Conservation (phyloP, 2,329 filamentous ascomycete genomes). For the Paracoccidioides brasiliensis region DNA sequence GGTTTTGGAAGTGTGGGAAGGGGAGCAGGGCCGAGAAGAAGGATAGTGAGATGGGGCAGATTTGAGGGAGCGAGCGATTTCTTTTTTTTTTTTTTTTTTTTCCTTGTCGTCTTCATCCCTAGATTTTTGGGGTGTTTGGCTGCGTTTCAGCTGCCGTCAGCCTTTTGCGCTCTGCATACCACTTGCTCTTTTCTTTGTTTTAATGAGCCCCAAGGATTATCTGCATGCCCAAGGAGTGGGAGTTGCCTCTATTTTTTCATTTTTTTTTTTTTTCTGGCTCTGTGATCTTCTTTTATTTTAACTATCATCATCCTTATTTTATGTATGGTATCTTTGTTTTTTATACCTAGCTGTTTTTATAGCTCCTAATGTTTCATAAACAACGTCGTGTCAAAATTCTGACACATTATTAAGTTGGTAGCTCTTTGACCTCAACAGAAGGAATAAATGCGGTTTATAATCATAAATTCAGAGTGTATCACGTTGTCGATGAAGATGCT, state of each 20-base stretch:
- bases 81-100: not conserved
- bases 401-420: not conserved
- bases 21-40: slow-evolving; percentile 14
- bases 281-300: slow-evolving; percentile 2
- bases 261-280: not conserved
- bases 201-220: not conserved
- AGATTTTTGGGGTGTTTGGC: not conserved
- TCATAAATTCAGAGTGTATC: no score
- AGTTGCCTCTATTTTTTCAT: slow-evolving; percentile 1
- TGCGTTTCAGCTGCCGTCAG: not conserved
- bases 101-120: slow-evolving; percentile 4
- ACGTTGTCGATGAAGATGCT: no score
- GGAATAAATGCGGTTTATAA: no score
- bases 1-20: slow-evolving; percentile 18
- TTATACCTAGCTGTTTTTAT: not conserved
- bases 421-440: no score
- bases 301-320: not conserved
- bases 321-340: not conserved
- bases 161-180: not conserved
- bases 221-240: not conserved
- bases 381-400: not conserved
- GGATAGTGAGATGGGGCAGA: slow-evolving; percentile 3
- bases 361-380: no score
- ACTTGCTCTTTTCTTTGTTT: not conserved
- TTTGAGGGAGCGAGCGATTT: not conserved